Evolutionary conservation across 2,329 filamentous ascomycete genomes (phyloP), one percentile per base, ranked within the genome.

Genomic region (Penicillium sp.): DNA sequence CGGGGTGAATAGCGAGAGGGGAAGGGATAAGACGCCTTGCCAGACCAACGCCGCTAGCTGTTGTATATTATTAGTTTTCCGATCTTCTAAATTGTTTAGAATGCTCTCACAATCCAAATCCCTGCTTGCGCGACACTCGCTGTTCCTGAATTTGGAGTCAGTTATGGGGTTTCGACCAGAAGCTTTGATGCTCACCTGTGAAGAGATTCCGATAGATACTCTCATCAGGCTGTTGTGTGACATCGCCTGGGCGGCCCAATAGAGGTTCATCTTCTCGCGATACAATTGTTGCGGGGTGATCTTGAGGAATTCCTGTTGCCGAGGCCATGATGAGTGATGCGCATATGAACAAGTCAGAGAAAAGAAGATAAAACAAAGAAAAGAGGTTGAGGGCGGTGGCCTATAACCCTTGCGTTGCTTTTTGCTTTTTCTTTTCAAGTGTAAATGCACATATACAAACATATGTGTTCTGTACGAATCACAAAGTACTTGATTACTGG

Each of bases 1-100:
- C 9, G 88, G 86, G 19, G 91, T 92, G 82, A 97, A 96, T 67
- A 96, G 86, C 40, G 90, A 89, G 61, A 95, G 71, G 31, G 87
- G 73, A 45, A 83, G 81, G 42, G 86, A 83, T 71, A 96, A 85
- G 63, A 97, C 84, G 56, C 84, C 84, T 46, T 85, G 84, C 91
- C 91, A 96, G 64, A 96, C 82, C 56, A 93, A 84, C 37, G 85
- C 84, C 49, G 86, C 80, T 61, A 97, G 84, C 83, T 85, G 61
- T 17, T 1, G 33, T 43, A 35, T 48, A 46, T 56, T 37, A 17
- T 57, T 19, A 58, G 35, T 51, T 8, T 35, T 8, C 6, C 17
- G n/a, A 50, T 23, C 21, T n/a, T 25, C 19, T 3, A 3, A 40
- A 10, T 40, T 12, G 12, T 9, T 45, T 3, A 15, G 21, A 15